phyloP scores from a whole-genome alignment of 768 basidiomycete species.

The Russula dissimulans region DNA sequence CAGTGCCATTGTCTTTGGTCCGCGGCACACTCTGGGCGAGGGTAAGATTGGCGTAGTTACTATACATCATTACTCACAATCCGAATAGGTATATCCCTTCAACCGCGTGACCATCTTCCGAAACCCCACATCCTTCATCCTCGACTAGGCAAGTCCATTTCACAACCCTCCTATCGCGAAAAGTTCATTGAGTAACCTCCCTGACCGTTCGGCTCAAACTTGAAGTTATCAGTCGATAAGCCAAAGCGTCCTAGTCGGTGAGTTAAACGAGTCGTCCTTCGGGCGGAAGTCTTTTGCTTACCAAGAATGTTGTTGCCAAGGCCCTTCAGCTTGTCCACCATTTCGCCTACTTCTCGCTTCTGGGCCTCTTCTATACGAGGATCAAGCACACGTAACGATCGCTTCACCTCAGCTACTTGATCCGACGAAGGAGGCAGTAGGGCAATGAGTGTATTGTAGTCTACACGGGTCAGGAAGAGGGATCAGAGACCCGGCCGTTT shows the following conservation, averaged over 20 bases:
- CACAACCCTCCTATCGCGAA: constrained; percentile 31
- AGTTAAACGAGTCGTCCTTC: not conserved
- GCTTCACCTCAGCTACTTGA: constrained; percentile 38
- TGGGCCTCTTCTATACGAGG: constrained; percentile 67
- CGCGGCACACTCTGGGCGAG: constrained; percentile 55
- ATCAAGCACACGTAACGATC: constrained; percentile 46
- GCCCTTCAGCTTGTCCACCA: constrained; percentile 87
- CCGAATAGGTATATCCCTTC: constrained; percentile 25
- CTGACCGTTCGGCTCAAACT: constrained; percentile 87
- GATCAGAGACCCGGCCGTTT: not conserved
- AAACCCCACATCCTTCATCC: constrained; percentile 26
- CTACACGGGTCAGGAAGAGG: constrained; percentile 31
- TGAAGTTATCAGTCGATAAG: constrained; percentile 92
- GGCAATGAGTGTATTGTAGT: constrained; percentile 65
- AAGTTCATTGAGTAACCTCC: constrained; percentile 97
- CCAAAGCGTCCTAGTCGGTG: constrained; percentile 72
- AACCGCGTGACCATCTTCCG: constrained; percentile 23
- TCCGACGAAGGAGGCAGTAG: constrained; percentile 50
- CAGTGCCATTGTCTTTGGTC: constrained; percentile 76
- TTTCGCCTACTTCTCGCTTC: constrained; percentile 82
- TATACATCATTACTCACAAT: not conserved
- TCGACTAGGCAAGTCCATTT: constrained; percentile 18
- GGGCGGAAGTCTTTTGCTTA: constrained; percentile 25
- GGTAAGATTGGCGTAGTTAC: constrained; percentile 34
- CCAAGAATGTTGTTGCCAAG: constrained; percentile 87